Evolutionary conservation across 1,284 basidiomycete genomes (phyloP).

Genomic region (Ustilago tritici): DNA sequence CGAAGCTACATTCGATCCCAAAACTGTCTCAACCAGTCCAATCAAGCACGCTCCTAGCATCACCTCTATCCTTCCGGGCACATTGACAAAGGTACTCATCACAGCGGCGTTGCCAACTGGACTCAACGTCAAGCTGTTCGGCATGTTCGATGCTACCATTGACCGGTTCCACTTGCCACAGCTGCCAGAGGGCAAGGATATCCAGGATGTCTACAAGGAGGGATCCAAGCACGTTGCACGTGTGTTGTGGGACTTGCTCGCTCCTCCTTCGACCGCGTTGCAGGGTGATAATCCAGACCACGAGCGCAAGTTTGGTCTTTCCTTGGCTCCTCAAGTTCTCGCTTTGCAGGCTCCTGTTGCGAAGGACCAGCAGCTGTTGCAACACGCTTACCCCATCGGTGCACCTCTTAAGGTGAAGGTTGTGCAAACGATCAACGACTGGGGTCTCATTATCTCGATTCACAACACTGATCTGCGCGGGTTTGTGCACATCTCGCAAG

Average conservation of each 20-base stretch:
- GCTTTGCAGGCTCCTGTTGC: slow-evolving; percentile 50
- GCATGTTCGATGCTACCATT: slow-evolving; percentile 92
- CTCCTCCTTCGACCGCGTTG: slow-evolving; percentile 33
- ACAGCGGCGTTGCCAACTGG: slow-evolving; percentile 84
- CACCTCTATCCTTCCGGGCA: slow-evolving; percentile 86
- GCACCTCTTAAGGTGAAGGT: slow-evolving; percentile 55
- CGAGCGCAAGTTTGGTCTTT: slow-evolving; percentile 64
- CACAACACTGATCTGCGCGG: slow-evolving; percentile 49
- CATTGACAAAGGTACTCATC: slow-evolving; percentile 84
- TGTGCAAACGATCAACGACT: slow-evolving; percentile 56
- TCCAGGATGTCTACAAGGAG: slow-evolving; percentile 75
- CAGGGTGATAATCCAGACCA: slow-evolving; percentile 50
- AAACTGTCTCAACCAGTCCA: slow-evolving; percentile 54
- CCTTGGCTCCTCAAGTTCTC: slow-evolving; percentile 58
- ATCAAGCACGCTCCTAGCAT: slow-evolving; percentile 71
- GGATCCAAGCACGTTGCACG: slow-evolving; percentile 79
- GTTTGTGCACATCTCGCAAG: slow-evolving; percentile 80
- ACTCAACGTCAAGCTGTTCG: slow-evolving; percentile 88
- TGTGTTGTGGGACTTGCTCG: slow-evolving; percentile 77
- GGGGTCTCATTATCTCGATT: slow-evolving; percentile 63
- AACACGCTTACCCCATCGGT: slow-evolving; percentile 62
- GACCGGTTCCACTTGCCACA: slow-evolving; percentile 82
- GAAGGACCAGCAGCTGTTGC: slow-evolving; percentile 35
- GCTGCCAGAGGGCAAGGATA: slow-evolving; percentile 60
- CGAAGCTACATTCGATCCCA: slow-evolving; percentile 63